Evolutionary conservation across 2,329 filamentous ascomycete species (phyloP).

Genomic region (Aspergillus awamori): DNA sequence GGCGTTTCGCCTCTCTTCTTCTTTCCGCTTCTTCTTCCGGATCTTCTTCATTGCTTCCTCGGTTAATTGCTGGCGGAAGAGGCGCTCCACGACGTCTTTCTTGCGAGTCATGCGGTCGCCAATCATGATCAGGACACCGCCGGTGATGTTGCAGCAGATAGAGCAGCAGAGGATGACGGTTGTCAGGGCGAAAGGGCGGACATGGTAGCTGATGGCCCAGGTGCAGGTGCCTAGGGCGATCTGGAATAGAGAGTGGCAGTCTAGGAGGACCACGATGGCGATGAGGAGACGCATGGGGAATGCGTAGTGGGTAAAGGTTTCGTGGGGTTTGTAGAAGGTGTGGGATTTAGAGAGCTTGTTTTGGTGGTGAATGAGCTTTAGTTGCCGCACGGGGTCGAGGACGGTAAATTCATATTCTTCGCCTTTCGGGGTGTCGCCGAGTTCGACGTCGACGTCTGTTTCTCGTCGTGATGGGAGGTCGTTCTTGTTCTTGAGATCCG

Average conservation of each 20-base stretch:
- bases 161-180: constrained; percentile 79
- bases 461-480: constrained; percentile 60
- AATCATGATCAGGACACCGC: constrained; percentile 73
- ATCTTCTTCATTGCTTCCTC: constrained; percentile 63
- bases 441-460: constrained; percentile 49
- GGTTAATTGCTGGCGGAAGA: constrained; percentile 77
- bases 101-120: constrained; percentile 78
- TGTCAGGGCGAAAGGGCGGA: constrained; percentile 71
- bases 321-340: constrained; percentile 87
- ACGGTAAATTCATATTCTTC: constrained; percentile 63
- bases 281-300: constrained; percentile 76
- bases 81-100: constrained; percentile 78
- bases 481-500: constrained; percentile 67
- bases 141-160: constrained; percentile 75
- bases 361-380: constrained; percentile 73
- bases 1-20: constrained; percentile 4
- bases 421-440: constrained; percentile 45
- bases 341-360: constrained; percentile 79
- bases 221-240: constrained; percentile 77
- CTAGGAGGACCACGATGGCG: constrained; percentile 75
- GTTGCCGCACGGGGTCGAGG: constrained; percentile 67
- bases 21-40: constrained; percentile 51
- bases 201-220: constrained; percentile 74
- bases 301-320: constrained; percentile 78
- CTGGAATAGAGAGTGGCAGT: constrained; percentile 78